Conservation (phyloP, 2,329 filamentous ascomycete genomes). For the Hymenoscyphus repandus region DNA sequence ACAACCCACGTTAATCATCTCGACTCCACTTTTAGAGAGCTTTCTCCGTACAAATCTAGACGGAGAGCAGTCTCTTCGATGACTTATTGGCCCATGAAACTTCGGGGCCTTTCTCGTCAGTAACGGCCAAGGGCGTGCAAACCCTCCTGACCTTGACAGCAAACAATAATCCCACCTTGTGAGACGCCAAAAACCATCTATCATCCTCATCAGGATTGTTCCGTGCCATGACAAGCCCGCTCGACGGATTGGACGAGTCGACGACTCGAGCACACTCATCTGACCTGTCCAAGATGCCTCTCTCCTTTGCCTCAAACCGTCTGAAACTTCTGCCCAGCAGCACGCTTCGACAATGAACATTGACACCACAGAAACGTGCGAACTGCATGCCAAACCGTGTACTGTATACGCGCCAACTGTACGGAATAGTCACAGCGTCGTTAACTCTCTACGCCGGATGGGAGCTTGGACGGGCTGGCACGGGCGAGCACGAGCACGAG, state of each 20-base stretch:
- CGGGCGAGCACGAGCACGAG: no score
- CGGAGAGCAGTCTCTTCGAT: no score
- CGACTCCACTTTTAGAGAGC: neutral
- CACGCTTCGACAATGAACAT: slow-evolving; percentile 2
- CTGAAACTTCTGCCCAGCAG: slow-evolving; percentile 9
- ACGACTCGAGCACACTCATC: neutral
- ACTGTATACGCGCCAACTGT: neutral
- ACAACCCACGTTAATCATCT: slow-evolving; percentile 8
- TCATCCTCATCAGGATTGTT: neutral
- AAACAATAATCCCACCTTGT: slow-evolving; percentile 7
- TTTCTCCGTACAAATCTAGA: neutral
- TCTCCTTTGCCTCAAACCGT: slow-evolving; percentile 1
- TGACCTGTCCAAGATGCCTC: neutral
- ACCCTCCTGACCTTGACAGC: slow-evolving; percentile 7
- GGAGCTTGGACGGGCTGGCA: neutral
- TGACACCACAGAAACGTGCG: neutral
- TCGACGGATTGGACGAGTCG: no score
- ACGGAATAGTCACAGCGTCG: neutral
- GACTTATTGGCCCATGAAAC: neutral
- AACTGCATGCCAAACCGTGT: slow-evolving; percentile 3
- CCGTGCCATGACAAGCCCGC: neutral
- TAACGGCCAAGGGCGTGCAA: neutral
- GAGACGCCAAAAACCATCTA: slow-evolving; percentile 6
- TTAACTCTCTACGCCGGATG: neutral
- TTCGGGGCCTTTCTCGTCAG: neutral